Base-by-base conservation (phyloP, 352 stramenopile species). In the Phytopythium aichiense region DNA sequence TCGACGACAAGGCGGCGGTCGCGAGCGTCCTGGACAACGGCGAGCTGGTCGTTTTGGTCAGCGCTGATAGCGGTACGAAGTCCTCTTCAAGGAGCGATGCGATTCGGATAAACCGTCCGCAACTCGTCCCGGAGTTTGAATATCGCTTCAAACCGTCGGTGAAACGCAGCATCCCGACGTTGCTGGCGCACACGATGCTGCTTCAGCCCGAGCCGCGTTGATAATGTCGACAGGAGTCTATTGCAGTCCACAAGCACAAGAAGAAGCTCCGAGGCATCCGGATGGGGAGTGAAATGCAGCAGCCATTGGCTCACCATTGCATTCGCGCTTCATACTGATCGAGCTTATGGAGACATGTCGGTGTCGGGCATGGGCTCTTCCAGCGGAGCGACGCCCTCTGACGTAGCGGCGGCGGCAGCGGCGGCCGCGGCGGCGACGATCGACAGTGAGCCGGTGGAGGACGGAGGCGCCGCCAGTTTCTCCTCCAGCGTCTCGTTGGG, bases 331-430 rank as follows among this genome's bases (percentile, higher is more conserved):
- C 42, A 25, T 49, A 15, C n/a, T 49, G 42, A 25, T 25, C 20
- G 42, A 22, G 42, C 42, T 49, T 61, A 58, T 40, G 52, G 52
- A 22, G 52, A 58, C 52, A 58, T 58, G 33, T 28, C 31, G 18
- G 67, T 54, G 56, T 76, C 68, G 31, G 72, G 65, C 72, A 79
- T 79, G 9, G 72, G 72, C 22, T 79, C 72, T 52, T 79, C 72
- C 56, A 63, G 51, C 8, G 58, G 51, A 31, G 54, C 63, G n/a
- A 59, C 42, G 48, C 60, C 30, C 23, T 43, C 33, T 16, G 31
- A 31, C 25, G 59, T 53, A 7, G 50, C 60, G 30, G 64, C 62
- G 22, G 66, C 58, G 31, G 65, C 66, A 61, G 69, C 72, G 7
- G 66, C 72, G 65, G 63, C 68, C 11, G 71, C 71, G 38, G 72